A percentile compares a stretch with the other conserved stretches of the same genome.
Conservation (phyloP, 140 eudicot genomes). For the Senecio squalidus region DNA sequence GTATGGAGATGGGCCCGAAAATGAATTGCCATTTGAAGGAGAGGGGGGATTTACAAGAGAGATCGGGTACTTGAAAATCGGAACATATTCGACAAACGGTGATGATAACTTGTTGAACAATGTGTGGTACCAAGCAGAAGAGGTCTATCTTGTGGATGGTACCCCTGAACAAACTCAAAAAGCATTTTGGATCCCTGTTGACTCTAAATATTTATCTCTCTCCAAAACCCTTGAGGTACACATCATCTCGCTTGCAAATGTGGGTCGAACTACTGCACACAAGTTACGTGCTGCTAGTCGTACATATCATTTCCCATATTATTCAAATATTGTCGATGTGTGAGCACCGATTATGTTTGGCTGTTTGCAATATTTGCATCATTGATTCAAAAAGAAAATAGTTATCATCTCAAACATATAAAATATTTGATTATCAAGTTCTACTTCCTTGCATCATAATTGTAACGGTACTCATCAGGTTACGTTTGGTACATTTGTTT, state of each 20-base stretch:
- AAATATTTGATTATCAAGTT: no score
- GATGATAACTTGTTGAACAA: slow-evolving; percentile 41
- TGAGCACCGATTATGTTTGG: no score
- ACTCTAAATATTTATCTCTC: slow-evolving; percentile 26
- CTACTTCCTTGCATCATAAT: no score
- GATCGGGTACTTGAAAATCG: slow-evolving; percentile 36
- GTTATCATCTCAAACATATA: no score
- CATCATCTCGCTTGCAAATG: neutral
- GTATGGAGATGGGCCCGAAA: slow-evolving; percentile 48
- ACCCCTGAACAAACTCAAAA: slow-evolving; percentile 52
- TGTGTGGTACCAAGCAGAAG: slow-evolving; percentile 64
- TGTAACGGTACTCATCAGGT: no score
- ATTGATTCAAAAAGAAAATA: no score
- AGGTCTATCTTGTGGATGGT: slow-evolving; percentile 54
- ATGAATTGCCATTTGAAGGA: slow-evolving; percentile 45
- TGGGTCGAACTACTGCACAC: neutral
- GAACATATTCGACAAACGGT: slow-evolving; percentile 31
- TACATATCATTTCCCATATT: no score
- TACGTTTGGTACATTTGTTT: no score
- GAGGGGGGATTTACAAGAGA: slow-evolving; percentile 60
- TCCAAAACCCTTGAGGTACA: slow-evolving; percentile 33
- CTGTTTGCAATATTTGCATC: no score
- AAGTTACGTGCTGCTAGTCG: no score
- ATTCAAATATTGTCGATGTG: no score
- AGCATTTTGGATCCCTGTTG: slow-evolving; percentile 52